Evolutionary conservation across 2,329 filamentous ascomycete genomes (phyloP), one percentile per base, ranked within the genome.

Genomic region (Colletotrichum sp.): DNA sequence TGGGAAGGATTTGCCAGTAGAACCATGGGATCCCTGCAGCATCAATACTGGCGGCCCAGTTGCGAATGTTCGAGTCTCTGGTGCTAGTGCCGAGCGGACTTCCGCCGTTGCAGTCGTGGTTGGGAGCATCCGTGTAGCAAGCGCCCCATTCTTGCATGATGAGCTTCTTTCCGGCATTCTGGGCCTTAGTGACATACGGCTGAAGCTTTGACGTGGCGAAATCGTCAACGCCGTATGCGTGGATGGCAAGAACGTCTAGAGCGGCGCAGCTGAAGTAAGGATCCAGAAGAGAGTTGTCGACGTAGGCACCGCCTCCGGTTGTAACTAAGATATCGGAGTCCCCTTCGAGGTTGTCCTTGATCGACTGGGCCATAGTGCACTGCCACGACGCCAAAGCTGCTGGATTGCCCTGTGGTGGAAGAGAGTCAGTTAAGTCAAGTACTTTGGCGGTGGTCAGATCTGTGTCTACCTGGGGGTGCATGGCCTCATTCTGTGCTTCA

Each of bases 1-100:
- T 84, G 0, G 82, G 82, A 2, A 84, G 65, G 36, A 83, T 82
- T 79, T 83, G 81, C 82, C 82, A 83, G 70, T 84, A 83, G 48
- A 83, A 79, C 81, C 80, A 83, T 2, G 82, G 82, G 34, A 83
- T 81, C 8, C 82, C 82, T 16, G 80, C 79, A 6, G 77, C 76
- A 27, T 78, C 77, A n/a, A 84, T 82, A 16, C 66, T 73, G 6
- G 71, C 75, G 5, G 82, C 82, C 79, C 80, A 83, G 1, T 68
- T 73, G 59, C 74, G 75, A 39, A 83, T 82, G 32, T 82, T 82
- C 22, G 39, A 30, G 34, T 83, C 80, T 12, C 81, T 75, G 4
- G 78, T 78, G 3, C 36, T 66, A 6, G 52, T 8, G 30, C 34
- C 22, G 11, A 80, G 57, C 2, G 78, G 63, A 22, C 27, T 72